phyloP scores from a whole-genome alignment of 805 yeast species.

The Saturnispora zaruensis region DNA sequence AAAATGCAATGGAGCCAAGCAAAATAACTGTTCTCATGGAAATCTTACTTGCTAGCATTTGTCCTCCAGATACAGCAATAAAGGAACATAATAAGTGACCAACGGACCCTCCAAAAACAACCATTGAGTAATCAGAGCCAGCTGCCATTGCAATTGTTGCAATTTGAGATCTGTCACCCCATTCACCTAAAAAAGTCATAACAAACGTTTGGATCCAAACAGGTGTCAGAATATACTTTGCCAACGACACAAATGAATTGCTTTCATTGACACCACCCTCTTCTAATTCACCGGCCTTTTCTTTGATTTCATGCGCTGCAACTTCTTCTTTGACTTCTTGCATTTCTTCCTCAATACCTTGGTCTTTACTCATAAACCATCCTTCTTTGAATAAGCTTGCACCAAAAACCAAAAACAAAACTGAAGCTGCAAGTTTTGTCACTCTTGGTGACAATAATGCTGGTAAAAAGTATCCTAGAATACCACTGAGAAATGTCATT shows the following conservation, averaged over 20 bases:
- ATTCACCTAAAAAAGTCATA: conserved; percentile 95
- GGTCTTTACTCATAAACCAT: conserved; percentile 63
- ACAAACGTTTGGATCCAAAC: conserved; percentile 88
- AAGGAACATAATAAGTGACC: conserved; percentile 87
- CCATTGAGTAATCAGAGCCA: conserved; percentile 84
- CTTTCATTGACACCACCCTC: conserved; percentile 26
- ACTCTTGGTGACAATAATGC: conserved; percentile 67
- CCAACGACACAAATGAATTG: conserved; percentile 13
- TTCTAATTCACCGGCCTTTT: conserved; percentile 49
- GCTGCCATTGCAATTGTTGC: conserved; percentile 99
- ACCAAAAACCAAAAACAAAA: conserved; percentile 78
- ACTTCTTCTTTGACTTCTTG: conserved; percentile 96
- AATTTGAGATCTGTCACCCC: conserved; percentile 98
- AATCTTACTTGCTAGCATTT: conserved; percentile 76
- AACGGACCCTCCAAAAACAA: conserved; percentile 76
- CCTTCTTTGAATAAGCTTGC: conserved; percentile 72
- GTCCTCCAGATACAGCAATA: conserved; percentile 89
- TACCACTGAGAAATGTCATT: conserved; percentile 87
- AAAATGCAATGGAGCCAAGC: conserved; percentile 83
- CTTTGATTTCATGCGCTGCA: conserved; percentile 49
- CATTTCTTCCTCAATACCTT: conserved; percentile 90
- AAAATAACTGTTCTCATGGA: conserved; percentile 88
- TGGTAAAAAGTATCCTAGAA: conserved; percentile 89
- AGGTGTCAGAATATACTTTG: conserved; percentile 67
- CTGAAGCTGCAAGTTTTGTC: conserved; percentile 76